Conservation (phyloP, 116 monocot genomes). For the Posidonia oceanica region DNA sequence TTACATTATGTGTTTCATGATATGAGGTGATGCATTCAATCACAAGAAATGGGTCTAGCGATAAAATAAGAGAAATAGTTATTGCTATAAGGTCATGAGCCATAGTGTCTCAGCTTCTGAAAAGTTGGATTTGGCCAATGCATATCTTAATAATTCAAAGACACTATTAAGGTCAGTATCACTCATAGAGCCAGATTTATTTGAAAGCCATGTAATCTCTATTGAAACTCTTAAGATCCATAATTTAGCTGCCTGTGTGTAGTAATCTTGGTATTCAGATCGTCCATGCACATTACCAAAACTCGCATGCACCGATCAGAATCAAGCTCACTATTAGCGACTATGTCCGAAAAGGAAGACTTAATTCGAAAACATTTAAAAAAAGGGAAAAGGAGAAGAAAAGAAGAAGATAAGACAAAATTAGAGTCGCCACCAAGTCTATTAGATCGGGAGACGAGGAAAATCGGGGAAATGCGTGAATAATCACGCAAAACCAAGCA, state of each 20-base stretch:
- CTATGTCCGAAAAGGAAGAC: too few relatives aligned
- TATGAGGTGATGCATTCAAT: background rate
- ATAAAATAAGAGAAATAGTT: background rate
- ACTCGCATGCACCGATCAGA: too few relatives aligned
- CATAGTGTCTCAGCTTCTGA: slow-evolving; percentile 46
- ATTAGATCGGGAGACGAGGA: too few relatives aligned
- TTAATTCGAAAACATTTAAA: too few relatives aligned
- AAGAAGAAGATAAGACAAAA: too few relatives aligned
- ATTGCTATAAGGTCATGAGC: slow-evolving; percentile 28
- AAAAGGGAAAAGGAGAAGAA: too few relatives aligned
- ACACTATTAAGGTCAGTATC: slow-evolving; percentile 21
- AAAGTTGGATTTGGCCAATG: slow-evolving; percentile 23
- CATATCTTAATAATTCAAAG: slow-evolving; percentile 19
- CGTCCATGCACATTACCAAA: too few relatives aligned
- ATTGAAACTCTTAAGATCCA: slow-evolving; percentile 58
- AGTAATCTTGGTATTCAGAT: too few relatives aligned
- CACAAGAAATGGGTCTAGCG: background rate
- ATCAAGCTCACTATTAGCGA: too few relatives aligned
- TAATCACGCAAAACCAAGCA: too few relatives aligned
- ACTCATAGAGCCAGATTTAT: slow-evolving; percentile 25
- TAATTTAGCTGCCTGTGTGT: slow-evolving; percentile 35
- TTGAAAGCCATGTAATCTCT: slow-evolving; percentile 45
- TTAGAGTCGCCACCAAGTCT: too few relatives aligned
- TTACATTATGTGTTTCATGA: background rate
- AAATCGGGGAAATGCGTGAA: too few relatives aligned